phyloP scores from a whole-genome alignment of 2,329 filamentous ascomycete genomes.

The Colletotrichum nymphaeae region DNA sequence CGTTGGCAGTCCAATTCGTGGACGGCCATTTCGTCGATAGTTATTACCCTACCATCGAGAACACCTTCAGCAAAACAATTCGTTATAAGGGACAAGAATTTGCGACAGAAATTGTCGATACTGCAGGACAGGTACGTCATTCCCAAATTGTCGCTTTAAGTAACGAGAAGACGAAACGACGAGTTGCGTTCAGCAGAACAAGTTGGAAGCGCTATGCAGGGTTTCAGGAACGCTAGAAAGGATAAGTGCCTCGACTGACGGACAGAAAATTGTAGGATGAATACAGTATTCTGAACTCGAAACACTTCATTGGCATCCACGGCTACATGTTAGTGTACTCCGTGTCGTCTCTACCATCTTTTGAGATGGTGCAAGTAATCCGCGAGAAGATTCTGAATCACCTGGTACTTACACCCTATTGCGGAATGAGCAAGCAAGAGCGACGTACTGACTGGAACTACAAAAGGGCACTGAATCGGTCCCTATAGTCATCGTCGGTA shows the following conservation, averaged over 20 bases:
- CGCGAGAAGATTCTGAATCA: constrained; percentile 98
- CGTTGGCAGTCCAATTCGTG: constrained; percentile 95
- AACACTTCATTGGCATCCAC: constrained; percentile 99
- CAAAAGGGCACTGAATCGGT: constrained; percentile 88
- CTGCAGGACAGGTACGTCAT: constrained; percentile 83
- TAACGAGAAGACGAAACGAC: not conserved
- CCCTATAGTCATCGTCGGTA: constrained; percentile 93
- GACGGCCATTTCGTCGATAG: constrained; percentile 98
- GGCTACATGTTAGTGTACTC: constrained; percentile 99
- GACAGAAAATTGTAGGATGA: constrained; percentile 75
- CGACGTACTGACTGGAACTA: not conserved
- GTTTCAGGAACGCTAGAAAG: not conserved
- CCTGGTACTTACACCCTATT: constrained; percentile 65
- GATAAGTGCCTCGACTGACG: constrained; percentile 24
- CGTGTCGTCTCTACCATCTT: constrained; percentile 92
- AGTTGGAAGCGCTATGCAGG: not conserved
- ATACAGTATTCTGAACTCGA: constrained; percentile 97
- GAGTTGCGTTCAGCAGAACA: not conserved
- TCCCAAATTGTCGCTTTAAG: not conserved
- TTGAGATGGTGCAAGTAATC: constrained; percentile 97
- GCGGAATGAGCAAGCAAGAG: not conserved
- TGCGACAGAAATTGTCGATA: constrained; percentile 97
- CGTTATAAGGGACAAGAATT: constrained; percentile 93
- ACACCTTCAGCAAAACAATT: constrained; percentile 97
- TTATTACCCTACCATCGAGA: constrained; percentile 99